Evolutionary conservation across 2,329 filamentous ascomycete genomes (phyloP), one percentile per base, ranked within the genome.

Genomic region (Fusarium nisikadoi): DNA sequence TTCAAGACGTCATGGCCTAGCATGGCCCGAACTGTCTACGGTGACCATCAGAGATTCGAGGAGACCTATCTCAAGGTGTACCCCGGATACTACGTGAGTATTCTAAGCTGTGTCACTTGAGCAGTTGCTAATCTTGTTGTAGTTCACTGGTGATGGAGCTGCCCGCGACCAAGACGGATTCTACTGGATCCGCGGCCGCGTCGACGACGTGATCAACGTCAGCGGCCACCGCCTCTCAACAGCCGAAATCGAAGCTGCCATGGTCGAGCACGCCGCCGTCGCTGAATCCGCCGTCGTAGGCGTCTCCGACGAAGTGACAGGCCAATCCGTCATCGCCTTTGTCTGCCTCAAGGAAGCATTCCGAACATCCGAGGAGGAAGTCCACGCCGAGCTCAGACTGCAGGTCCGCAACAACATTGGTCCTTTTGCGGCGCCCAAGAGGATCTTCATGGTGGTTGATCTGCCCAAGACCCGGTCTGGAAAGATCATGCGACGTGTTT

Each of bases 1-100:
- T 96, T 98, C 87, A 97, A 97, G 87, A 92, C 97, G 83, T 88
- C 95, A 62, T 98, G 95, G 95, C 95, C 95, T 25, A 96, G 93
- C 81, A 97, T 98, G 94, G 94, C 95, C 38, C 92, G 95, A 74
- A 98, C 95, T n/a, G 94, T 98, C 63, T 98, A 93, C 89, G 94
- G 94, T 72, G 94, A 94, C 29, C 95, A 98, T 86, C 94, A 95
- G 87, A 89, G 95, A 79, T 98, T 97, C 81, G 94, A 97, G 93
- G 94, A 98, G 74, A 97, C 95, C 25, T 98, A 98, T 82, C 84
- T 98, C 77, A 96, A 95, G 78, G 94, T 97, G 10, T 98, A 97
- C 86, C 93, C 94, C 84, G 94, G 94, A 68, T 97, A 95, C 86
- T 98, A 98, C 83, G 93, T 95, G 84, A 87, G 93, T 38, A 1